Evolutionary conservation across 2,329 filamentous ascomycete genomes (phyloP).

Genomic region (Lachnum nothofagi): DNA sequence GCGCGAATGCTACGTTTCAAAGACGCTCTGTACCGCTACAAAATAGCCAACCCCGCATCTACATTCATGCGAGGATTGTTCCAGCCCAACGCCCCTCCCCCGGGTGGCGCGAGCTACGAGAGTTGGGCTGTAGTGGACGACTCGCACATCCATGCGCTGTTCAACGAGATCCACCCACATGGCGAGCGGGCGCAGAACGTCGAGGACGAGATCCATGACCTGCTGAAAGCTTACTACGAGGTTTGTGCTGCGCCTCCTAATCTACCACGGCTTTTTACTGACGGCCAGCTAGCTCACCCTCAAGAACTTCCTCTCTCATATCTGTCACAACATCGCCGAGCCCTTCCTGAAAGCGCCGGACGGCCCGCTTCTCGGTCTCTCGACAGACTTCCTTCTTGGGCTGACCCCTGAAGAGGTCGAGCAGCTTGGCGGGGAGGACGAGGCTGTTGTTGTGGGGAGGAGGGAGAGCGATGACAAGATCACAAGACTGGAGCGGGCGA

Average conservation of each 20-base stretch:
- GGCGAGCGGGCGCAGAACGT: slow-evolving; percentile 27
- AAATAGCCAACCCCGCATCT: slow-evolving; percentile 2
- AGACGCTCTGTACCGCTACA: slow-evolving; percentile 15
- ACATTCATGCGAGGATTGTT: background rate
- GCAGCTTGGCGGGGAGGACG: slow-evolving; percentile 25
- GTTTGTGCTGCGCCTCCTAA: no score
- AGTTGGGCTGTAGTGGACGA: slow-evolving; percentile 10
- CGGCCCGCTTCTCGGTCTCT: slow-evolving; percentile 25
- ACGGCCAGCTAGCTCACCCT: no score
- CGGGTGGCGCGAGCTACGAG: background rate
- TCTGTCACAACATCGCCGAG: slow-evolving; percentile 26
- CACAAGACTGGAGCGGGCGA: slow-evolving; percentile 9
- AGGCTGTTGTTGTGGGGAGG: slow-evolving; percentile 10
- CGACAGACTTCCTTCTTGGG: slow-evolving; percentile 19
- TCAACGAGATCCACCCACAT: slow-evolving; percentile 20
- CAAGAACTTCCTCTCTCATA: slow-evolving; percentile 29
- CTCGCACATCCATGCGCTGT: slow-evolving; percentile 5
- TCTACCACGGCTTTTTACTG: no score
- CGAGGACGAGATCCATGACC: slow-evolving; percentile 34
- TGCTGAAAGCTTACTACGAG: slow-evolving; percentile 37
- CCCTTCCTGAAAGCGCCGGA: slow-evolving; percentile 20
- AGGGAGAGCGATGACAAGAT: slow-evolving; percentile 11
- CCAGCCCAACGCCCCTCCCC: background rate
- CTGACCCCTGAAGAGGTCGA: slow-evolving; percentile 21
- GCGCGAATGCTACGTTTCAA: slow-evolving; percentile 14